A percentile compares a stretch with the other conserved stretches of the same genome.
These are phyloP conservation scores for Blastomyces percursus DNA, from an alignment of 2,329 filamentous ascomycete genomes.

Conservation along the genomic window DNA sequence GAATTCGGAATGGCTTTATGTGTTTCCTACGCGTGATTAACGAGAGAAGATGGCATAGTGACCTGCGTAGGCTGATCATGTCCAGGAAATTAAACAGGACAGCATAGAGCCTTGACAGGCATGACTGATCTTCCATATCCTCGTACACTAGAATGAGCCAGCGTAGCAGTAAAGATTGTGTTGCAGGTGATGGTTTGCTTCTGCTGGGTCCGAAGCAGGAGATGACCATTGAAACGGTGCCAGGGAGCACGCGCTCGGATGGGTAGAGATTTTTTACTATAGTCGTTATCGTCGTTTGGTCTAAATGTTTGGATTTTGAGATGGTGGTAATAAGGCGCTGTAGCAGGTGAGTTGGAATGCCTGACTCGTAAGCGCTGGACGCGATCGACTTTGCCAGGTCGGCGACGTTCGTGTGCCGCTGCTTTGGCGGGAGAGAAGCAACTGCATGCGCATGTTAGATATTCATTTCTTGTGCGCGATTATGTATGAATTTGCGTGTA, in stretches of 20 bases:
- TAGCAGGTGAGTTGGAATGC: conserved; percentile 52
- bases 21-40: conserved; percentile 70
- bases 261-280: conserved; percentile 69
- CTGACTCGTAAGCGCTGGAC: conserved; percentile 54
- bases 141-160: conserved; percentile 73
- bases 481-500: background rate
- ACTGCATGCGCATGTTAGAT: conserved; percentile 18
- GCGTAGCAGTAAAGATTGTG: conserved; percentile 60
- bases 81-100: conserved; percentile 74
- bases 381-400: conserved; percentile 53
- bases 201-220: conserved; percentile 67
- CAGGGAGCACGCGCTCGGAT: conserved; percentile 48
- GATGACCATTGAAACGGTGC: conserved; percentile 54
- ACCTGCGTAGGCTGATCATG: conserved; percentile 61
- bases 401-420: conserved; percentile 52
- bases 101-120: conserved; percentile 59
- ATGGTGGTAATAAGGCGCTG: conserved; percentile 55
- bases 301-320: conserved; percentile 55
- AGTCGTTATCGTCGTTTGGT: conserved; percentile 60
- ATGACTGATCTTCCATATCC: conserved; percentile 50
- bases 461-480: background rate
- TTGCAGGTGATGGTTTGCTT: conserved; percentile 58
- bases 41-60: conserved; percentile 65
- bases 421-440: conserved; percentile 48
- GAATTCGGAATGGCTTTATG: conserved; percentile 73